phyloP scores from a whole-genome alignment of 1,139 yeast species.

The Nakaseomyces uthaithaninus region DNA sequence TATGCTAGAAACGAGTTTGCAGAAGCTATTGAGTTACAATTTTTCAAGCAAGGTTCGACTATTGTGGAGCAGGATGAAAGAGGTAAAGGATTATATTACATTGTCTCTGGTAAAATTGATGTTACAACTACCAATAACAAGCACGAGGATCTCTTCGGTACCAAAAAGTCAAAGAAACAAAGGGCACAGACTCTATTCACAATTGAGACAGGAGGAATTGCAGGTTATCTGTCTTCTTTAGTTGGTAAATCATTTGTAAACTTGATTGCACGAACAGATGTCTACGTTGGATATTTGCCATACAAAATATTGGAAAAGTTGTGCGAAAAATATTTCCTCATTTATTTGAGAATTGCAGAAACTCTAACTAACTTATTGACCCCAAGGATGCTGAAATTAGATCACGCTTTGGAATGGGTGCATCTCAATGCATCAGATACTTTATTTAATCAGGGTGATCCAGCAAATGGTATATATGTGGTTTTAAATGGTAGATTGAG shows the following conservation, averaged over 20 bases:
- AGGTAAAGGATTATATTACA: constrained; percentile 68
- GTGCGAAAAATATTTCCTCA: constrained; percentile 66
- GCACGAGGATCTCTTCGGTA: constrained; percentile 8
- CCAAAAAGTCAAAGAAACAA: constrained; percentile 3
- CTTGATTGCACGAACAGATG: constrained; percentile 49
- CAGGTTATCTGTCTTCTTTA: constrained; percentile 77
- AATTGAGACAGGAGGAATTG: constrained; percentile 71
- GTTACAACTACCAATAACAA: constrained; percentile 38
- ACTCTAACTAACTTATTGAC: constrained; percentile 60
- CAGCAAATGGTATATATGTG: constrained; percentile 86
- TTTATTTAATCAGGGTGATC: constrained; percentile 72
- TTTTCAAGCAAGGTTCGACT: constrained; percentile 45
- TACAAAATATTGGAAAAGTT: constrained; percentile 54
- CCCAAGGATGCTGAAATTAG: constrained; percentile 61
- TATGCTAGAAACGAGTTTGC: constrained; percentile 59
- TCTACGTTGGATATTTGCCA: constrained; percentile 66
- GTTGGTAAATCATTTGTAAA: constrained; percentile 75
- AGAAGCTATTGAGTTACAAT: constrained; percentile 49
- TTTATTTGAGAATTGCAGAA: constrained; percentile 71
- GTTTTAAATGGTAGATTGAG: constrained; percentile 86
- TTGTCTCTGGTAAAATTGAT: constrained; percentile 69
- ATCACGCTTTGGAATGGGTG: constrained; percentile 92
- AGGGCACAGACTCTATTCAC: constrained; percentile 43
- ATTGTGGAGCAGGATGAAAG: constrained; percentile 58
- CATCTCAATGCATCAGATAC: constrained; percentile 80